Evolutionary conservation across 2,329 filamentous ascomycete genomes (phyloP).

Genomic region (Colletotrichum brevisporum): DNA sequence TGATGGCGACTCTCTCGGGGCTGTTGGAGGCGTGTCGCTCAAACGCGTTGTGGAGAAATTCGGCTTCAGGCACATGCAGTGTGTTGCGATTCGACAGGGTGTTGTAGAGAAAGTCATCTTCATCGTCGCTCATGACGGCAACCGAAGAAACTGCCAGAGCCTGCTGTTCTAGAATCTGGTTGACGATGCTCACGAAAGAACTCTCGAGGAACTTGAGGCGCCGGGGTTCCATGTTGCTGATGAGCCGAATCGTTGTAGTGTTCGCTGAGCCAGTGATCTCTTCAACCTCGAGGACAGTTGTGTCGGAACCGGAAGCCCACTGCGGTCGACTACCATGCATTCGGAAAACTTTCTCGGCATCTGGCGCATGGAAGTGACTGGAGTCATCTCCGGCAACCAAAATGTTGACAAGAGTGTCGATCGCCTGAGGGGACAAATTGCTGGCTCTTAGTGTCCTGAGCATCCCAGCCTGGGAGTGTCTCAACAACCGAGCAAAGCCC

Average conservation of each 20-base stretch:
- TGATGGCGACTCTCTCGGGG: slow-evolving; percentile 20
- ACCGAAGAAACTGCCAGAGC: not conserved
- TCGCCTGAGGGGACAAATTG: not conserved
- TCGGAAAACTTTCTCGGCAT: too few species aligned
- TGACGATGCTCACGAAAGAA: slow-evolving; percentile 17
- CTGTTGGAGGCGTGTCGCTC: slow-evolving; percentile 14
- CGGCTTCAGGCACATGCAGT: slow-evolving; percentile 11
- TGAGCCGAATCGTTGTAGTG: not conserved
- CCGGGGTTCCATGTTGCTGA: not conserved
- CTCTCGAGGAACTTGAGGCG: slow-evolving; percentile 27
- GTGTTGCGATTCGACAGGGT: slow-evolving; percentile 11
- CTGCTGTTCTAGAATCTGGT: slow-evolving; percentile 14
- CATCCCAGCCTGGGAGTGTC: slow-evolving; percentile 47
- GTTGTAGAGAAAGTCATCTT: slow-evolving; percentile 11
- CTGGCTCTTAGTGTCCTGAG: slow-evolving; percentile 34
- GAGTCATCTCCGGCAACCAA: not conserved
- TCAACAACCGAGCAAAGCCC: slow-evolving; percentile 39
- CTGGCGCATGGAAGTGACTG: too few species aligned
- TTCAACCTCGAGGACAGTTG: not conserved
- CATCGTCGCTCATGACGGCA: slow-evolving; percentile 20
- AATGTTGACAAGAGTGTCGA: slow-evolving; percentile 43
- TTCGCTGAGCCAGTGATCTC: not conserved
- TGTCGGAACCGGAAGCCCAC: not conserved
- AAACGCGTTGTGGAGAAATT: slow-evolving; percentile 34
- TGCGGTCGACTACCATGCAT: too few species aligned